phyloP scores from a whole-genome alignment of 257 asterid genomes.

The Scutellaria baicalensis region DNA sequence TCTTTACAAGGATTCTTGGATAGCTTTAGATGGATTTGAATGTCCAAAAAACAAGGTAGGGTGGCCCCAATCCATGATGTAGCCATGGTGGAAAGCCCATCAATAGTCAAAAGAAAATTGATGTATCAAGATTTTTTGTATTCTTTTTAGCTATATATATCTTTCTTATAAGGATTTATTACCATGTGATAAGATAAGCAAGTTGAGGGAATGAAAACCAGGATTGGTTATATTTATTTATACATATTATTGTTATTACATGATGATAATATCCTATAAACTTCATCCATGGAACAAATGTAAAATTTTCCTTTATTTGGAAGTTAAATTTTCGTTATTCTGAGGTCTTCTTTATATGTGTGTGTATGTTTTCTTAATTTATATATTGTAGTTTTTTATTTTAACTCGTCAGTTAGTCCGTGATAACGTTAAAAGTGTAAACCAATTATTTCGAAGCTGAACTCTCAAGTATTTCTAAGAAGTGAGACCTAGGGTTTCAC shows the following conservation, averaged over 20 bases:
- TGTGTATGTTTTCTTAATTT: no score
- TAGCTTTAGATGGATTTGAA: slow-evolving; percentile 18
- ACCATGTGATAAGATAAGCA: slow-evolving; percentile 29
- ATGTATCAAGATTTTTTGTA: not conserved
- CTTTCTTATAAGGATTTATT: slow-evolving; percentile 4
- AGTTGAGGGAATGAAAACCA: slow-evolving; percentile 24
- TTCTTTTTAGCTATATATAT: slow-evolving; percentile 6
- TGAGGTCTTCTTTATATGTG: no score
- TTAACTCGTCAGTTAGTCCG: no score
- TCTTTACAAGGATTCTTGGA: slow-evolving; percentile 7
- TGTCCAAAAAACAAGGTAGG: not conserved
- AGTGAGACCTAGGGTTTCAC: no score
- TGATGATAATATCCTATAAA: not conserved
- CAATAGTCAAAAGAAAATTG: slow-evolving; percentile 14
- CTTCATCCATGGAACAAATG: not conserved
- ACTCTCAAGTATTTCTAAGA: no score
- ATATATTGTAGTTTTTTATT: no score
- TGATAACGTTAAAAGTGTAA: no score
- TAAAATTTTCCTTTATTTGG: no score
- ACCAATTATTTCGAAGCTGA: no score
- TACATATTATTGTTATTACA: not conserved
- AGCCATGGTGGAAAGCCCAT: slow-evolving; percentile 8
- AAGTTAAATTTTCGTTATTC: not conserved
- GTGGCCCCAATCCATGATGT: slow-evolving; percentile 10
- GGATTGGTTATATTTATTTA: slow-evolving; percentile 16